Base-by-base conservation (phyloP, 208 protist genomes). In the Strigomonas culicis region DNA sequence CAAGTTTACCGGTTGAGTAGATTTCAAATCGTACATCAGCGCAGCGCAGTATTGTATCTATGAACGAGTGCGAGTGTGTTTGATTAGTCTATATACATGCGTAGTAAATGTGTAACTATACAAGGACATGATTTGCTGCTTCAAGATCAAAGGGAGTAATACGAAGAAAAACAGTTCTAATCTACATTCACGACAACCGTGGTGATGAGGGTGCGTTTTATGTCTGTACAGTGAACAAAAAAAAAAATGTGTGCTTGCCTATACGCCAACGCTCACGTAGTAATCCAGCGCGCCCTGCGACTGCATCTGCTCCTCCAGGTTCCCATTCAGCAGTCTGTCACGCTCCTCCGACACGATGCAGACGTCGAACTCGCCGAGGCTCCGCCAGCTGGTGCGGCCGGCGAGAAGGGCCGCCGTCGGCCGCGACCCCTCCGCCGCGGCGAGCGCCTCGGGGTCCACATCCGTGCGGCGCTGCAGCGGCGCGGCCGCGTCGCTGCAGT, bases 121-220 rank as follows among this genome's bases (percentile, higher is more conserved):
- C n/a, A n/a, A n/a, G n/a, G n/a, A n/a, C n/a, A n/a, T n/a, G n/a
- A n/a, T n/a, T n/a, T n/a, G n/a, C n/a, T n/a, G n/a, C 21, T 2
- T 50, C 46, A 44, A 61, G 57, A 66, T 46, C 59, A 32, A 63
- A 66, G 63, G 63, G 28, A 28, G 24, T 39, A 10, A 39, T 13
- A 65, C n/a, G 66, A 72, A 72, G 60, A 68, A 60, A 39, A 39
- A 39, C 7, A 39, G 10, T 44, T n/a, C 13, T 44, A 17, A n/a
- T 44, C 8, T 44, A n/a, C 3, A n/a, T 17, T 44, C 1, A n/a
- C 4, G 19, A 19, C 3, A n/a, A 2, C 3, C 8, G 15, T 44
- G 13, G 3, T 4, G 39, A 44, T 17, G 13, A 44, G 4, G 3
- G 19, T 4, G 3, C 13, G 1, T 6, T 2, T 44, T 6, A 19